Evolutionary conservation across 2,329 filamentous ascomycete species (phyloP).

Genomic region (Trichoderma arundinaceum): DNA sequence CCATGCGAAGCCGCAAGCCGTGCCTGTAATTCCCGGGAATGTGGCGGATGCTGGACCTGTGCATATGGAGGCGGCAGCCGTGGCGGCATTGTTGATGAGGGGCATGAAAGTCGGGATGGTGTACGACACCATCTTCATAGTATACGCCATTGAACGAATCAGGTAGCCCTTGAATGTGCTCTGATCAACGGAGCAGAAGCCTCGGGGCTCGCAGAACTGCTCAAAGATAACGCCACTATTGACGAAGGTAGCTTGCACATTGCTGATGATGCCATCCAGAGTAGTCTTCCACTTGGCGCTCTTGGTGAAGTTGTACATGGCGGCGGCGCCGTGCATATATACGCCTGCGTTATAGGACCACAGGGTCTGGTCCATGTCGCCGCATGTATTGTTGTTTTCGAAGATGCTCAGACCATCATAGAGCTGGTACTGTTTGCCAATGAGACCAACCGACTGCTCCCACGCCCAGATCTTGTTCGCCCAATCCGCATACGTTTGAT

Average conservation of each 20-base stretch:
- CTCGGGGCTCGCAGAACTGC: constrained; percentile 66
- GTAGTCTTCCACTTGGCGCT: constrained; percentile 61
- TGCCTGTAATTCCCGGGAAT: constrained; percentile 60
- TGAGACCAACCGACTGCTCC: constrained; percentile 61
- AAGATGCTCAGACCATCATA: constrained; percentile 54
- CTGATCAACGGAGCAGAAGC: constrained; percentile 72
- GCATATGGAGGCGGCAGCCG: constrained; percentile 59
- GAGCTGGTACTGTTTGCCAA: constrained; percentile 60
- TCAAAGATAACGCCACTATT: constrained; percentile 63
- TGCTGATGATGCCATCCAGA: constrained; percentile 62
- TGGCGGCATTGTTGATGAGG: constrained; percentile 57
- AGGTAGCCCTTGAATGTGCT: constrained; percentile 78
- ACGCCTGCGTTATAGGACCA: constrained; percentile 75
- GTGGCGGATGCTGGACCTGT: constrained; percentile 51
- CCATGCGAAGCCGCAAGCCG: constrained; percentile 73
- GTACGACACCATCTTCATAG: constrained; percentile 60
- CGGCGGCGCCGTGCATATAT: constrained; percentile 65
- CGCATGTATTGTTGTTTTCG: constrained; percentile 51
- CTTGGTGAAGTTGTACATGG: constrained; percentile 66
- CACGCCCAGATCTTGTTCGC: constrained; percentile 73
- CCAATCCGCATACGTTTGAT: constrained; percentile 78
- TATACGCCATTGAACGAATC: constrained; percentile 66
- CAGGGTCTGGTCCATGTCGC: constrained; percentile 60
- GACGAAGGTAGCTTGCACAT: constrained; percentile 61
- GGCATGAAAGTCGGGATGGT: constrained; percentile 56